Conservation (phyloP, 2,329 filamentous ascomycete genomes). For the Nothophoma quercina region DNA sequence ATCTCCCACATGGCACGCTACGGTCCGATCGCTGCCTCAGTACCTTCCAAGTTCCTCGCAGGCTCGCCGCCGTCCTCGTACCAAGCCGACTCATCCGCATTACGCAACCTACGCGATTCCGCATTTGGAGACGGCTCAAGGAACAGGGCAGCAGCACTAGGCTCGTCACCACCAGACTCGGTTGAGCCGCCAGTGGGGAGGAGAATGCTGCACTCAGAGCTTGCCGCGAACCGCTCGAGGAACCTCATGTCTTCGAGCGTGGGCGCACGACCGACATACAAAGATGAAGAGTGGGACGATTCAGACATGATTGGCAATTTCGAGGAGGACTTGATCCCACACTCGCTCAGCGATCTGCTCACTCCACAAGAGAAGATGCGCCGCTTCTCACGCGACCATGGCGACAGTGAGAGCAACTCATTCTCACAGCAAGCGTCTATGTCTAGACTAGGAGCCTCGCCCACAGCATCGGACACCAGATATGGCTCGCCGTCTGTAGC, state of each 20-base stretch:
- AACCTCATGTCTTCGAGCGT: conserved; percentile 69
- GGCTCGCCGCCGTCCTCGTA: conserved; percentile 76
- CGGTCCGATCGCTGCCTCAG: conserved; percentile 88
- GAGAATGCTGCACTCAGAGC: conserved; percentile 68
- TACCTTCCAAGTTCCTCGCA: conserved; percentile 90
- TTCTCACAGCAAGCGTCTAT: conserved; percentile 56
- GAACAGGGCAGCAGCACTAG: conserved; percentile 52
- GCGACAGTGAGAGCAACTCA: conserved; percentile 60
- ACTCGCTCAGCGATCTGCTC: conserved; percentile 68
- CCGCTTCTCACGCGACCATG: conserved; percentile 65
- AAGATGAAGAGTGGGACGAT: conserved; percentile 62
- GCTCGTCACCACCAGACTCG: conserved; percentile 66
- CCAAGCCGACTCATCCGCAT: conserved; percentile 67
- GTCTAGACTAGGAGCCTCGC: conserved; percentile 59
- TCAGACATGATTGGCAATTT: conserved; percentile 70
- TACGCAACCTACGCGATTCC: conserved; percentile 68
- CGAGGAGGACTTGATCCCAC: conserved; percentile 88
- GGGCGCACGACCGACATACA: conserved; percentile 54
- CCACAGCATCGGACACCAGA: conserved; percentile 53
- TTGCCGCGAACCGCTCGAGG: conserved; percentile 62
- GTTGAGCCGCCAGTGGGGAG: conserved; percentile 70
- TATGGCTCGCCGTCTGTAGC: conserved; percentile 60
- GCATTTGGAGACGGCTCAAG: conserved; percentile 76
- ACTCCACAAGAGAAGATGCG: conserved; percentile 68
- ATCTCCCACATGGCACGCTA: conserved; percentile 90